Conservation (phyloP, 139 green algal genomes). For the Tetradesmus lagerheimii region DNA sequence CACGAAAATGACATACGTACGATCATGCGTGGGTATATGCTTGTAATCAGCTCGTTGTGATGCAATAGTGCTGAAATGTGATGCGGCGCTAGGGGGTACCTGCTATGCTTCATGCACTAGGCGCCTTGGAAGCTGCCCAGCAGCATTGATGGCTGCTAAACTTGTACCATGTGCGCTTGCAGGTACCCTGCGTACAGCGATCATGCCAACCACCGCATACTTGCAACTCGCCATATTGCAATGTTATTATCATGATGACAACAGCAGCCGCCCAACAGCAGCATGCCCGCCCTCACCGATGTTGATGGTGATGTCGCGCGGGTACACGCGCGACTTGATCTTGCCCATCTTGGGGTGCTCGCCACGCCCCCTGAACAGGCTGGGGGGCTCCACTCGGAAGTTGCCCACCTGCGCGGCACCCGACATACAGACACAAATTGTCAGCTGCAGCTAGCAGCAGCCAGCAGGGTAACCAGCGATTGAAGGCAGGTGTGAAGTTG, state of each 20-base stretch:
- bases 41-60: not conserved
- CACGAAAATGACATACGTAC: not conserved
- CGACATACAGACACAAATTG: too few relatives aligned
- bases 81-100: not conserved
- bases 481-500: too few relatives aligned
- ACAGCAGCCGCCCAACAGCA: not conserved
- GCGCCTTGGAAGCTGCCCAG: too few relatives aligned
- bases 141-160: too few relatives aligned
- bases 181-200: too few relatives aligned
- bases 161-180: too few relatives aligned
- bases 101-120: not conserved
- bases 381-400: conserved; percentile 97
- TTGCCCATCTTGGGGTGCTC: conserved; percentile 99
- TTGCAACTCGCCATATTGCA: too few relatives aligned
- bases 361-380: conserved; percentile 97
- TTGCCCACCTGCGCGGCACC: conserved; percentile 99
- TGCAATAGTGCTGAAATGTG: not conserved
- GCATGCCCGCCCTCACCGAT: conserved; percentile 65
- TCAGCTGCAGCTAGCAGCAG: too few relatives aligned
- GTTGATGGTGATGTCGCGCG: conserved; percentile 98
- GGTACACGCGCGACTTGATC: conserved; percentile 96
- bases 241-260: too few relatives aligned
- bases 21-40: not conserved
- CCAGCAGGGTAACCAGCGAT: too few relatives aligned
- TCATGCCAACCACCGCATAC: too few relatives aligned